Base-by-base conservation (phyloP, 106 monocot species). In the Agapanthus africanus region DNA sequence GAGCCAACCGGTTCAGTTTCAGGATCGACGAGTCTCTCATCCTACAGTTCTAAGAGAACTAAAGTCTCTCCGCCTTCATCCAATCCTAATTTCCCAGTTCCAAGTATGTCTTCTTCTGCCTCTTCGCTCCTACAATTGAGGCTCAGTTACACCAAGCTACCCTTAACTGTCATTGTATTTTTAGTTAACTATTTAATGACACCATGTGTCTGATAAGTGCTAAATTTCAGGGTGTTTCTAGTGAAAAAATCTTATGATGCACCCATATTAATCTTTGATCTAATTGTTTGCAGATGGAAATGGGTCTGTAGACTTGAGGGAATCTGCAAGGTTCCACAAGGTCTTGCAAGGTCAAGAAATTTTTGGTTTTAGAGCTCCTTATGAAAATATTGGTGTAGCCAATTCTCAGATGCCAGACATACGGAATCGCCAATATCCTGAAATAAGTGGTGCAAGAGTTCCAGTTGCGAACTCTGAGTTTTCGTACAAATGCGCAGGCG, bases 331-430 rank as follows among this genome's bases (percentile, higher is more conserved):
- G 62, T 90, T 78, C 83, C 82, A 75, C 59, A 80, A 85, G 85
- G 90, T 90, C 90, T 90, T 90, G 90, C 90, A 90, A 90, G 85
- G 90, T 90, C 90, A 90, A 90, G 90, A 90, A 90, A 75, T 83
- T 59, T 61, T 70, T 10, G 78, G 85, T 78, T 77, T 78, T 54
- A 71, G 73, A 73, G 38, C 80, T 72, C 77, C 79, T 54, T 74
- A 39, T 60, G 46, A 59, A 70, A 79, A 63, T 64, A 56, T 69
- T 54, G 86, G 47, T 77, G 74, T 60, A 37, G 16, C 79, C 41
- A 69, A 35, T 78, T 59, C 77, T 41, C 74, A 75, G 50, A 66
- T 40, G 9, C 51, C 74, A 49, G 80, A 74, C 25, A 54, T 62
- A 37, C n/a, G n/a, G n/a, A n/a, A n/a, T n/a, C 72, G 78, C 61